A percentile compares a stretch with the other conserved stretches of the same genome.
Evolutionary conservation across 2,329 filamentous ascomycete species (phyloP).

Genomic region (Phaeophleospora eucalypticola): DNA sequence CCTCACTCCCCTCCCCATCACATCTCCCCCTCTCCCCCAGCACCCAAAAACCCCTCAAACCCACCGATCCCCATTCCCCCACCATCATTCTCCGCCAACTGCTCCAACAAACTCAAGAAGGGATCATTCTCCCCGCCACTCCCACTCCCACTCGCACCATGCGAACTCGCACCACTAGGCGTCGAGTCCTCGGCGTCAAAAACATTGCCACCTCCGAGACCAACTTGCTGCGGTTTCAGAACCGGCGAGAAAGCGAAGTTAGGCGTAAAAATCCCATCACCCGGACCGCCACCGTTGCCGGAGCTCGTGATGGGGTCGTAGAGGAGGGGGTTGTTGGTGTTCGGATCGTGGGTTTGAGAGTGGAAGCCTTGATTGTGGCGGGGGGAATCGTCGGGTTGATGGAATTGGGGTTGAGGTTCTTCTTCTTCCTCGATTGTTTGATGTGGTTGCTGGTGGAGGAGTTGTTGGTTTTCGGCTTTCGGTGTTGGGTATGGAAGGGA

Average conservation of each 20-base stretch:
- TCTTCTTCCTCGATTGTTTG: conserved; percentile 9
- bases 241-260: conserved; percentile 35
- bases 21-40: background rate
- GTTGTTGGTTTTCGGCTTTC: conserved; percentile 2
- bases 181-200: conserved; percentile 23
- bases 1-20: no score
- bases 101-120: conserved; percentile 73
- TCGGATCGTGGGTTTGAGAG: no score
- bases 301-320: no score
- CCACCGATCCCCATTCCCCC: conserved; percentile 61
- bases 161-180: conserved; percentile 41
- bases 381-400: no score
- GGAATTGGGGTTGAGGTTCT: background rate
- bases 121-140: conserved; percentile 65
- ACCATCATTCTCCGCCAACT: conserved; percentile 77
- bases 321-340: no score
- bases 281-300: no score
- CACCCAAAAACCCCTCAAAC: conserved; percentile 48
- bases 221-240: conserved; percentile 7
- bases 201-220: conserved; percentile 17
- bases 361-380: no score
- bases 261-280: conserved; percentile 39
- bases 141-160: conserved; percentile 37
- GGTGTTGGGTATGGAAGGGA: conserved; percentile 24
- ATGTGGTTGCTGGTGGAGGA: background rate